A percentile compares a stretch with the other conserved stretches of the same genome.
Evolutionary conservation across 2,329 filamentous ascomycete species (phyloP).

Genomic region (Neofusicoccum ribis): DNA sequence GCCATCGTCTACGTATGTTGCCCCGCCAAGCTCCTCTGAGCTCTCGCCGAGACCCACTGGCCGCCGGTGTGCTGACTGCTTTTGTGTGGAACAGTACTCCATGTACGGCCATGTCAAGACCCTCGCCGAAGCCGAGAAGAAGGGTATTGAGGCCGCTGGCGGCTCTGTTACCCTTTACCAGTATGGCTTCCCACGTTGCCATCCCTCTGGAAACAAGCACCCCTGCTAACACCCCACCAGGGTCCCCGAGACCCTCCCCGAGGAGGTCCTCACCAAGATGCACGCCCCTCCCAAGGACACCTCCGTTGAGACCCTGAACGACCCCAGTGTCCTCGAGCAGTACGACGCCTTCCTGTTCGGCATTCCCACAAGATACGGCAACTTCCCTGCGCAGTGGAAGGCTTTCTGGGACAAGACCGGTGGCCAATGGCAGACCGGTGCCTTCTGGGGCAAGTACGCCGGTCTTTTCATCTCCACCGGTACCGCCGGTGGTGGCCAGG

Average conservation of each 20-base stretch:
- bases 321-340: conserved; percentile 61
- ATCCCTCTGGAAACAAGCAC: neutral
- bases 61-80: neutral
- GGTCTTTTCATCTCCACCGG: conserved; percentile 90
- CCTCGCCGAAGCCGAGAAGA: conserved; percentile 86
- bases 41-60: neutral
- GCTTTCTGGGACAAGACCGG: conserved; percentile 89
- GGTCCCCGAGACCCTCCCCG: conserved; percentile 79
- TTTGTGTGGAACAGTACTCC: conserved; percentile 65
- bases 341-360: conserved; percentile 93
- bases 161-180: conserved; percentile 81
- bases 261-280: conserved; percentile 88
- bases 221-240: conserved; percentile 39
- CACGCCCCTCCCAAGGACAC: conserved; percentile 75
- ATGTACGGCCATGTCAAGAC: conserved; percentile 88
- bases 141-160: conserved; percentile 84
- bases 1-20: conserved; percentile 84
- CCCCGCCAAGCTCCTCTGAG: neutral
- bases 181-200: conserved; percentile 44
- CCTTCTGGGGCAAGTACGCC: conserved; percentile 82
- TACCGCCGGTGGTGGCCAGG: conserved; percentile 84
- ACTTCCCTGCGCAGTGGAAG: conserved; percentile 97
- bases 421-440: conserved; percentile 76
- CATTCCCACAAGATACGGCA: conserved; percentile 94
- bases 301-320: conserved; percentile 62